A percentile compares a stretch with the other conserved stretches of the same genome.
Evolutionary conservation across 2,329 filamentous ascomycete genomes (phyloP).

Genomic region (Diaporthe sp.): DNA sequence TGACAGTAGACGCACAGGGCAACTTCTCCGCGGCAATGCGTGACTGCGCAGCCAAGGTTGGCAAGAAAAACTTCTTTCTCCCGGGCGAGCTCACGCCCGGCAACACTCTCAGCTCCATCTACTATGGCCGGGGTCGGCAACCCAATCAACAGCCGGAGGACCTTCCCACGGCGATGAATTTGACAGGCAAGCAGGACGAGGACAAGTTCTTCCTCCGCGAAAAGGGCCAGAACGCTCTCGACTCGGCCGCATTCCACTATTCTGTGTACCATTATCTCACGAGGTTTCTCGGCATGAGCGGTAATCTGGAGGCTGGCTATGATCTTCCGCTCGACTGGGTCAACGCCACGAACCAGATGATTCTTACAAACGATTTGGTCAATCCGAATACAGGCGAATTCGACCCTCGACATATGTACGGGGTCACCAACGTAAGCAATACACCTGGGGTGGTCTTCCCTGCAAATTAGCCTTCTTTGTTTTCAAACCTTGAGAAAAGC

Average conservation of each 20-base stretch:
- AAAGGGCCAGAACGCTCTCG: constrained; percentile 65
- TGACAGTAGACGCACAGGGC: constrained; percentile 72
- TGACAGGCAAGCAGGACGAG: constrained; percentile 57
- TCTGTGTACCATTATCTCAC: constrained; percentile 74
- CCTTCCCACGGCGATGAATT: constrained; percentile 60
- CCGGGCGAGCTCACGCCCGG: constrained; percentile 75
- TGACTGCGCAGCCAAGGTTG: constrained; percentile 67
- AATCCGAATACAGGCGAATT: constrained; percentile 70
- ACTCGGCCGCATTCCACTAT: constrained; percentile 74
- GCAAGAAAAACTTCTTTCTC: constrained; percentile 75
- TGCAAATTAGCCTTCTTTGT: constrained; percentile 50
- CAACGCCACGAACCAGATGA: constrained; percentile 64
- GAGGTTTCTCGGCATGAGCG: constrained; percentile 72
- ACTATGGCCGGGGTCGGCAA: constrained; percentile 72
- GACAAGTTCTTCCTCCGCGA: constrained; percentile 65
- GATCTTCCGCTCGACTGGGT: constrained; percentile 68
- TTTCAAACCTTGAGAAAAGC: too few species aligned
- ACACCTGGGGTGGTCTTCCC: too few species aligned
- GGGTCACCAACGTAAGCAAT: constrained; percentile 44
- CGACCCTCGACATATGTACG: constrained; percentile 74
- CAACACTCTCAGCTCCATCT: constrained; percentile 71
- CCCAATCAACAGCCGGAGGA: constrained; percentile 65
- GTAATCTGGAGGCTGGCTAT: constrained; percentile 66
- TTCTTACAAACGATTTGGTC: constrained; percentile 68
- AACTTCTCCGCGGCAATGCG: constrained; percentile 70